These are phyloP conservation scores for Pugionium dolabratum DNA, from an alignment of 345 rosid species.

Conservation along the genomic window DNA sequence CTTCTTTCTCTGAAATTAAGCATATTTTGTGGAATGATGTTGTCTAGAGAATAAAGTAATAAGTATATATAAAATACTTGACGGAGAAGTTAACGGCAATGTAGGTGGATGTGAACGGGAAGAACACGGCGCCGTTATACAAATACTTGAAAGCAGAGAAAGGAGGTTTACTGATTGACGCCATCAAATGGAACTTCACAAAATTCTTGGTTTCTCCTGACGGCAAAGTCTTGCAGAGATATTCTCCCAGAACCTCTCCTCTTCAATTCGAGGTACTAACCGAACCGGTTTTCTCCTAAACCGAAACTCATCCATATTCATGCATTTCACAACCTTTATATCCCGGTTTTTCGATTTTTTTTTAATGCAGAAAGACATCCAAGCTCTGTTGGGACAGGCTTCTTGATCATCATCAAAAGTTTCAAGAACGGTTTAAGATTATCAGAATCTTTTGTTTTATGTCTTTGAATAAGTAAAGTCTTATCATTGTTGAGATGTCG, in stretches of 20 bases:
- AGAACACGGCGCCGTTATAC: conserved; percentile 77
- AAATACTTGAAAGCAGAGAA: conserved; percentile 78
- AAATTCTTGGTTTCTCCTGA: conserved; percentile 74
- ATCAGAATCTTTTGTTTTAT: not conserved
- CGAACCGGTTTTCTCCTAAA: conserved; percentile 9
- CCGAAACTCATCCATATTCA: not conserved
- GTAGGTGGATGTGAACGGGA: conserved; percentile 87
- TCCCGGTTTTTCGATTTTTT: not conserved
- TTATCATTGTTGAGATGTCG: conserved; percentile 11
- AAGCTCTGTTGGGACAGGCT: conserved; percentile 52
- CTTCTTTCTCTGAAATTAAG: not conserved
- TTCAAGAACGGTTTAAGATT: conserved; percentile 10
- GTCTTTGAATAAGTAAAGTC: conserved; percentile 18
- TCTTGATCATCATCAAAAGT: conserved; percentile 13
- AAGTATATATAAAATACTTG: not conserved
- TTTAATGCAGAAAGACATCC: conserved; percentile 69
- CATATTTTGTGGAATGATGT: not conserved
- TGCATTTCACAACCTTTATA: not conserved
- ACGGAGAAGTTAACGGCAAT: conserved; percentile 19
- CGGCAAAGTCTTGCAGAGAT: conserved; percentile 76
- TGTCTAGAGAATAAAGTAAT: not conserved
- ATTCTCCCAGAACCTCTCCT: conserved; percentile 83
- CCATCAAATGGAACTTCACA: conserved; percentile 96
- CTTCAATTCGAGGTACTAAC: conserved; percentile 70
- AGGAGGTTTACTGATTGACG: conserved; percentile 71